These are phyloP conservation scores for Cutaneotrichosporon cavernicola DNA, from an alignment of 1,284 basidiomycete species.

Conservation along the genomic window DNA sequence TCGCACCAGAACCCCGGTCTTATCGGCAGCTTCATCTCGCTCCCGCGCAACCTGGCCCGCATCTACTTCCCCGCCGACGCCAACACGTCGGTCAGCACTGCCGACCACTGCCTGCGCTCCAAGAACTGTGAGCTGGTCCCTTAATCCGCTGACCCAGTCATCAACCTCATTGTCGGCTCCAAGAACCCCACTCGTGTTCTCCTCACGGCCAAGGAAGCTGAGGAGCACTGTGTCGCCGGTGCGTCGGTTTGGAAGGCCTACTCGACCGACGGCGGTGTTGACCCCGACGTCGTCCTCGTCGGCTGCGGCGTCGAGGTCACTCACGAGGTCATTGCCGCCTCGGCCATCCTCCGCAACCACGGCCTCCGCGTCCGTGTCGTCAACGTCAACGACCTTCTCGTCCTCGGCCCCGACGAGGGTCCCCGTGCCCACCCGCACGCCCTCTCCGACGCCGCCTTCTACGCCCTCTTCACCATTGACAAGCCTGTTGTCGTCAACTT, in stretches of 20 bases:
- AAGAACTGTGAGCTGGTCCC: constrained; percentile 62
- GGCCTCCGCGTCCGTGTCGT: constrained; percentile 69
- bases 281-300: constrained; percentile 58
- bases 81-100: constrained; percentile 72
- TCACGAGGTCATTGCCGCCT: constrained; percentile 61
- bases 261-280: constrained; percentile 54
- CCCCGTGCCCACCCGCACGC: constrained; percentile 58
- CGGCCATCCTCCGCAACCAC: constrained; percentile 69
- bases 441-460: constrained; percentile 64
- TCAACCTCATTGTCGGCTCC: constrained; percentile 69
- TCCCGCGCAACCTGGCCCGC: constrained; percentile 71
- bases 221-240: constrained; percentile 73
- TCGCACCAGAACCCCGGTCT: constrained; percentile 82
- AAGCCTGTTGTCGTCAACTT: constrained; percentile 75
- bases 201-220: constrained; percentile 52
- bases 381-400: constrained; percentile 61
- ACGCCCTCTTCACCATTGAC: constrained; percentile 68
- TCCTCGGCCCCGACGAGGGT: constrained; percentile 57
- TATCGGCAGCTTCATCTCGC: constrained; percentile 74
- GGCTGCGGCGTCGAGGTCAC: constrained; percentile 56
- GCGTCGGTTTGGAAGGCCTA: constrained; percentile 55
- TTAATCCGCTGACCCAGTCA: constrained; percentile 34
- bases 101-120: constrained; percentile 75
- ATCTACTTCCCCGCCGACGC: constrained; percentile 89
- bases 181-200: constrained; percentile 62